Evolutionary conservation across 306 rosid genomes (phyloP).

Genomic region (Neltuma alba): DNA sequence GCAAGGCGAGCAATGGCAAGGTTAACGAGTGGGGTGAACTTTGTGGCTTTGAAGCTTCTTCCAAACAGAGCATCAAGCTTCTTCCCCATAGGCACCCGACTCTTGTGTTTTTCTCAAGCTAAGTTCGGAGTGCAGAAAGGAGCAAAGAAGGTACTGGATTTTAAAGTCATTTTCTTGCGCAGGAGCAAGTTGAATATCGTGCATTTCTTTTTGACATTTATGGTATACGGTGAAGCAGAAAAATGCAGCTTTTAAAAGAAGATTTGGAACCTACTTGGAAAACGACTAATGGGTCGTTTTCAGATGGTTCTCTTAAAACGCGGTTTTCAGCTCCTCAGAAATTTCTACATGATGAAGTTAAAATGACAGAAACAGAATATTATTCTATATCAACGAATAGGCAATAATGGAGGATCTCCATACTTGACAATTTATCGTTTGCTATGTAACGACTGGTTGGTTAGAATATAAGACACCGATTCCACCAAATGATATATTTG

Average conservation of each 20-base stretch:
- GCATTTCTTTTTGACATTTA: neutral
- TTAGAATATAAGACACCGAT: neutral
- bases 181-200: neutral
- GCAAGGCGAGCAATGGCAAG: constrained; percentile 80
- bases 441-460: neutral
- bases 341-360: neutral
- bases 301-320: neutral
- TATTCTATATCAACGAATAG: neutral
- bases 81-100: constrained; percentile 59
- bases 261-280: neutral
- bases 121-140: neutral
- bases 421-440: neutral
- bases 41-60: constrained; percentile 60
- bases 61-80: constrained; percentile 73
- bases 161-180: neutral
- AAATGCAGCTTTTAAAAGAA: neutral
- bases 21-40: constrained; percentile 55
- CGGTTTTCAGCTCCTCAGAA: neutral
- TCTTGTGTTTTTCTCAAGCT: neutral
- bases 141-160: neutral
- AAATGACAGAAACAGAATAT: neutral
- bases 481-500: neutral
- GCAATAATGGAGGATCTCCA: neutral
- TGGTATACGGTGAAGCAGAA: neutral
- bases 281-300: neutral